These are phyloP conservation scores for Trichosporon sp. DNA, from an alignment of 1,284 basidiomycete genomes.

Conservation along the genomic window DNA sequence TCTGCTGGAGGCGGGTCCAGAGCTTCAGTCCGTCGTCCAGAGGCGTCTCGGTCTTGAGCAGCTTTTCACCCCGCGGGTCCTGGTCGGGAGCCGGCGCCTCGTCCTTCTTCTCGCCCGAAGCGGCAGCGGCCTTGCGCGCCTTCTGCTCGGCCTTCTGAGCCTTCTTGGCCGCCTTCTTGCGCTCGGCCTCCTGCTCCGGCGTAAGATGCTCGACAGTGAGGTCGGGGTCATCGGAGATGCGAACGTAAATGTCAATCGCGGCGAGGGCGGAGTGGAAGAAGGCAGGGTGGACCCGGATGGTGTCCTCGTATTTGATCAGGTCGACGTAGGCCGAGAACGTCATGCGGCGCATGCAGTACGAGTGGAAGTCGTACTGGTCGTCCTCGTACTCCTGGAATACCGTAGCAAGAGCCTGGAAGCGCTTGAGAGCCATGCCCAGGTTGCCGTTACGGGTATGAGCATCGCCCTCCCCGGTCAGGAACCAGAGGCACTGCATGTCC, in stretches of 20 bases:
- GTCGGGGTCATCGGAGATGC: slow-evolving; percentile 73
- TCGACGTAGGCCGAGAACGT: slow-evolving; percentile 83
- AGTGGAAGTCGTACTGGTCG: slow-evolving; percentile 98
- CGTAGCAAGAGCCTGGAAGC: slow-evolving; percentile 71
- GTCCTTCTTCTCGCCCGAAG: slow-evolving; percentile 74
- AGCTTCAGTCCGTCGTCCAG: slow-evolving; percentile 76
- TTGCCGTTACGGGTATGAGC: slow-evolving; percentile 69
- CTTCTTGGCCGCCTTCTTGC: slow-evolving; percentile 74
- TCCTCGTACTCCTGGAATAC: slow-evolving; percentile 87
- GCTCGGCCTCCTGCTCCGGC: slow-evolving; percentile 56
- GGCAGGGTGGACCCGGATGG: slow-evolving; percentile 70
- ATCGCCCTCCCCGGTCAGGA: slow-evolving; percentile 80
- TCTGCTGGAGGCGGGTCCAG: slow-evolving; percentile 67
- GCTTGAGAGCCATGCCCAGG: slow-evolving; percentile 82
- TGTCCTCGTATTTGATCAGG: slow-evolving; percentile 80
- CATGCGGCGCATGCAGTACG: slow-evolving; percentile 87
- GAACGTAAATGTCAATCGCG: slow-evolving; percentile 75
- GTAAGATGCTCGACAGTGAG: slow-evolving; percentile 57
- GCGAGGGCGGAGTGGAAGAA: slow-evolving; percentile 76
- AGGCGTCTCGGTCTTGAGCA: slow-evolving; percentile 68
- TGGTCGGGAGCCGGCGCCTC: slow-evolving; percentile 66
- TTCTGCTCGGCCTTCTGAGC: slow-evolving; percentile 90
- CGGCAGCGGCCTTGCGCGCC: slow-evolving; percentile 64
- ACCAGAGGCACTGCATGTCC: slow-evolving; percentile 94
- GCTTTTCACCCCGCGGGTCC: slow-evolving; percentile 77